Evolutionary conservation across 2,329 filamentous ascomycete species (phyloP).

Genomic region (Trichoderma hamatum): DNA sequence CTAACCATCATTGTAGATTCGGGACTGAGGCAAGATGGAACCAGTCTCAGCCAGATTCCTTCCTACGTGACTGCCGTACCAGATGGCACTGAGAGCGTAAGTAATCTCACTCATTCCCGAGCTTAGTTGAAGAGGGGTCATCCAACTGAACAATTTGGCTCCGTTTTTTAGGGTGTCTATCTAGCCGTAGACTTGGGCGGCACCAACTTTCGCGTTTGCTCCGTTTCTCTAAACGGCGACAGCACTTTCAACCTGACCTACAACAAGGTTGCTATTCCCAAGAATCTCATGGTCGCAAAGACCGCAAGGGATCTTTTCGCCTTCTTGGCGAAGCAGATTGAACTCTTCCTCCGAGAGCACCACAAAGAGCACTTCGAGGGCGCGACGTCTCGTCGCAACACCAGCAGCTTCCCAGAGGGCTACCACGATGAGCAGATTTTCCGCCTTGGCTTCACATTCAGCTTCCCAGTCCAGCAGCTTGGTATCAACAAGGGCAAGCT

Average conservation of each 20-base stretch:
- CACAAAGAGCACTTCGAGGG: constrained; percentile 84
- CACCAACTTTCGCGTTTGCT: constrained; percentile 98
- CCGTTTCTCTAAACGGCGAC: constrained; percentile 89
- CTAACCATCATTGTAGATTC: constrained; percentile 59
- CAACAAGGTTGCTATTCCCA: constrained; percentile 89
- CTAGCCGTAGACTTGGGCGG: constrained; percentile 97
- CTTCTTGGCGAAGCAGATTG: constrained; percentile 92
- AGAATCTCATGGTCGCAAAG: constrained; percentile 85
- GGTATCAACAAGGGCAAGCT: constrained; percentile 94
- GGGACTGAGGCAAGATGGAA: constrained; percentile 75
- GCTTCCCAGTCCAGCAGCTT: constrained; percentile 90
- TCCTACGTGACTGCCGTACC: constrained; percentile 95
- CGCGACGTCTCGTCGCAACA: constrained; percentile 66
- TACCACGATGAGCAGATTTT: constrained; percentile 77
- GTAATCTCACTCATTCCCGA: background rate
- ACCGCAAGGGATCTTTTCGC: constrained; percentile 84
- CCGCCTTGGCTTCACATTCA: constrained; percentile 97
- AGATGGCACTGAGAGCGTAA: constrained; percentile 95
- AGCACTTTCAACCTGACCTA: constrained; percentile 93
- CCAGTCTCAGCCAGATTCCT: constrained; percentile 91
- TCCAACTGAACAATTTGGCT: background rate
- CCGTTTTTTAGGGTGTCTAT: constrained; percentile 72
- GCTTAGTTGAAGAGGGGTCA: background rate
- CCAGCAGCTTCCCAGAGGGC: constrained; percentile 60
- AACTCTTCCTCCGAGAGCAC: constrained; percentile 82